These are phyloP conservation scores for Amanita jacksonii DNA, from an alignment of 768 basidiomycete genomes.

Conservation along the genomic window DNA sequence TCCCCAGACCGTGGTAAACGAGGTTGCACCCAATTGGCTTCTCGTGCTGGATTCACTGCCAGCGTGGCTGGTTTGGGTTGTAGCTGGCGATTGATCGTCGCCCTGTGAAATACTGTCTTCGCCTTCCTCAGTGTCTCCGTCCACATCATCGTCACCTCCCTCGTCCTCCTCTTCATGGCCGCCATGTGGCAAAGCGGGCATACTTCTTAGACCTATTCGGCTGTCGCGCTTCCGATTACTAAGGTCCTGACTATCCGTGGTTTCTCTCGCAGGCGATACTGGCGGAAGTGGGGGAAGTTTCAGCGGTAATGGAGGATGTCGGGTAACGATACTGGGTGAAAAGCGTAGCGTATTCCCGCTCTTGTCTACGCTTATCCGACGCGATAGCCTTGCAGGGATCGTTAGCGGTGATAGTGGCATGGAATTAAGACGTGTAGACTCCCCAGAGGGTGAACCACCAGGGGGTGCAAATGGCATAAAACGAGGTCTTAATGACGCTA, in stretches of 20 bases:
- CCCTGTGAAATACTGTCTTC: slow-evolving; percentile 18
- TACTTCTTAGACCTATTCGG: slow-evolving; percentile 33
- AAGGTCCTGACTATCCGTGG: slow-evolving; percentile 12
- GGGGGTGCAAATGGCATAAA: neutral
- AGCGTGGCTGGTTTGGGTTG: too few relatives aligned
- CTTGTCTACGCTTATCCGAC: slow-evolving; percentile 1
- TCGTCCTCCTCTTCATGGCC: slow-evolving; percentile 27
- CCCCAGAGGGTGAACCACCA: neutral
- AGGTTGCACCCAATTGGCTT: neutral
- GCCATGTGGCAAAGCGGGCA: slow-evolving; percentile 35
- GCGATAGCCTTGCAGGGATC: neutral
- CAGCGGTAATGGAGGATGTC: slow-evolving; percentile 27
- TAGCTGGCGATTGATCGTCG: too few relatives aligned
- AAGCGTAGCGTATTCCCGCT: slow-evolving; percentile 16
- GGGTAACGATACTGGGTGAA: slow-evolving; percentile 21
- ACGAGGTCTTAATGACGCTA: neutral
- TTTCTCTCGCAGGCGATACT: slow-evolving; percentile 10
- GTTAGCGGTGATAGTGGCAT: neutral
- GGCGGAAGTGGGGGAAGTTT: slow-evolving; percentile 24
- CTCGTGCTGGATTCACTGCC: slow-evolving; percentile 1
- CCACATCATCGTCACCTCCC: slow-evolving; percentile 25
- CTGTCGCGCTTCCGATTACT: slow-evolving; percentile 22
- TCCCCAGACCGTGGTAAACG: neutral
- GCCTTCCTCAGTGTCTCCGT: slow-evolving; percentile 18
- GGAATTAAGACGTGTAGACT: neutral